phyloP scores from a whole-genome alignment of 2,329 filamentous ascomycete species.

The Penicillium sumatraense region DNA sequence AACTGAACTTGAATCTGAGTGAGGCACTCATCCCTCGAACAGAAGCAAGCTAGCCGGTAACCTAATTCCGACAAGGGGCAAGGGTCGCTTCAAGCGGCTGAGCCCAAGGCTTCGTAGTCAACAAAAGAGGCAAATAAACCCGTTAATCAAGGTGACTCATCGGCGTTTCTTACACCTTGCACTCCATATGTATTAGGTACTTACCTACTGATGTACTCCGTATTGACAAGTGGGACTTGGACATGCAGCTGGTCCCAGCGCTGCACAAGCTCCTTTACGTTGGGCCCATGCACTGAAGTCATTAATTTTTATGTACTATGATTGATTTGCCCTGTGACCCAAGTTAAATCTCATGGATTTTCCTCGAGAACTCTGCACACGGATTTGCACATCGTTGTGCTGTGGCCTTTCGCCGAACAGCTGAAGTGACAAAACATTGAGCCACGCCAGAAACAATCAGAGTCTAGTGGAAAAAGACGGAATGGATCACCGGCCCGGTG shows the following conservation, averaged over 20 bases:
- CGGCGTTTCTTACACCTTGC: conserved; percentile 68
- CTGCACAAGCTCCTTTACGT: conserved; percentile 67
- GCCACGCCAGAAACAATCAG: background rate
- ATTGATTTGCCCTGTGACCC: no score
- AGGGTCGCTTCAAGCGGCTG: background rate
- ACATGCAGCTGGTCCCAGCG: conserved; percentile 63
- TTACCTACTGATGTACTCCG: no score
- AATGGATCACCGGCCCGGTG: conserved; percentile 10
- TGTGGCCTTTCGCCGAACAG: background rate
- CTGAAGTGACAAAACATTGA: background rate
- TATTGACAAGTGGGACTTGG: conserved; percentile 56
- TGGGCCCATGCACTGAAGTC: conserved; percentile 52
- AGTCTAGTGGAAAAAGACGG: background rate
- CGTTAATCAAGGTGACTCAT: conserved; percentile 80
- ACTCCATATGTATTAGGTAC: no score
- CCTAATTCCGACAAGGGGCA: background rate
- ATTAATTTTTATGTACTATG: conserved; percentile 52
- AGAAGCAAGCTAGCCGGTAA: background rate
- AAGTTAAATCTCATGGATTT: no score
- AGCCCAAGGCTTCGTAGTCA: background rate
- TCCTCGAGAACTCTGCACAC: background rate
- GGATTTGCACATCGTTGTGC: background rate
- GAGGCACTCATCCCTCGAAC: background rate
- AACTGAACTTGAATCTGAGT: no score
- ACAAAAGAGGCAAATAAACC: conserved; percentile 60